Evolutionary conservation across 192 early-diverging fungal genomes (phyloP), one percentile per base, ranked within the genome.

Genomic region (Backusella psychrophila): DNA sequence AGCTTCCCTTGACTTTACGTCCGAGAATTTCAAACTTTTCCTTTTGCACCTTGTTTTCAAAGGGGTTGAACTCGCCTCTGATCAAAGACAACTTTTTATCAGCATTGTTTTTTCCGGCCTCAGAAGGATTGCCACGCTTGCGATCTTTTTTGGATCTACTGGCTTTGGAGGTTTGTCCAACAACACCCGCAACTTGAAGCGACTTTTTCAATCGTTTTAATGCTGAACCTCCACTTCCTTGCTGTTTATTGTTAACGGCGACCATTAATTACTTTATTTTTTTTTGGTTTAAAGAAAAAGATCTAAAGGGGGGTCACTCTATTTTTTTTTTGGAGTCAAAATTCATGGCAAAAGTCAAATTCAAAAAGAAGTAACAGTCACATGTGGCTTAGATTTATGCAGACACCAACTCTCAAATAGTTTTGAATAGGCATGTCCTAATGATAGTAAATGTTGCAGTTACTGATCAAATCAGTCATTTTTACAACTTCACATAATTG

Each of bases 21-120:
- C 94, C 94, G 17, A 98, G 77, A 3, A 98, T 89, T 26, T 94
- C 91, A 75, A 95, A 91, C 82, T 99, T 97, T 71, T 85, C 86
- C 23, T 86, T 87, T 74, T 91, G 94, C 66, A 91, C 80, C 82
- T 97, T 93, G 71, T 93, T 78, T 74, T 99, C 98, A 71, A 98
- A 99, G 3, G 96, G 98, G 83, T 98, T 99, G 71, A 90, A 83
- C 59, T 89, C 66, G 33, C 80, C 79, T 73, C 84, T 77, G 67
- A 84, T 77, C 56, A 86, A 70, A 5, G 68, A 34, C 68, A 84
- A 74, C 44, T 86, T 85, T 66, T 87, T 86, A 66, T 80, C 74
- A 26, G 84, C 80, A 21, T 88, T 87, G 76, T 88, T 89, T 76
- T 91, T 92, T 14, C 82, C 84, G 11, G 77, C 81, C 53, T 84